Base-by-base conservation (phyloP, 257 asterid genomes). In the Solanum medicagineum region DNA sequence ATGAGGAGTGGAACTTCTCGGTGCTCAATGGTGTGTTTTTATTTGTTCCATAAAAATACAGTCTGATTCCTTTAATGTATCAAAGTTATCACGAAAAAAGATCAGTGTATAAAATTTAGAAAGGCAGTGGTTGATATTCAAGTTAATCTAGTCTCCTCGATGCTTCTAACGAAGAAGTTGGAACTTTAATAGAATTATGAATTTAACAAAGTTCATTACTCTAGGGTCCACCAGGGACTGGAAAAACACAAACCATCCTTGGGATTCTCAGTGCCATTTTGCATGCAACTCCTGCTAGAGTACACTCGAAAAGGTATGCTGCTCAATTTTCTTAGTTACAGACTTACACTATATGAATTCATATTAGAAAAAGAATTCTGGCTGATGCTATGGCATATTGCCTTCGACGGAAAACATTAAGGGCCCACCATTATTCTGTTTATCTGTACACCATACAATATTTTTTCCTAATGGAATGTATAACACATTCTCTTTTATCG, bases 191-290 rank as follows among this genome's bases (percentile, higher is more conserved):
- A 54, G 42, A 68, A 81, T 65, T 79, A 85, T 69, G 85, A 74
- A 68, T 86, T 86, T 92, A 90, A 92, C 87, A 42, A 42, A 68
- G 69, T 84, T 66, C 83, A 84, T 90, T 75, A 88, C 89, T 91
- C 55, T 90, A 97, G 98, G 99, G 98, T 1, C 99, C 99, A 86
- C 98, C 99, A 81, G 99, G 99, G 74, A 97, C 98, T 42, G 99
- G 99, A 85, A 97, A 97, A 90, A 97, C 99, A 22, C 99, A 95
- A 87, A 97, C 99, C 85, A 95, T 97, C 86, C 98, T 97, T 87
- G 99, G 99, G 87, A 81, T 97, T 47, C 98, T 97, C 79, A 92
- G 98, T 91, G 95, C 99, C 85, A 92, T 97, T 89, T 90, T 95
- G 92, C 99, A 97, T 90, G 97, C 99, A 85, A 94, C 97, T 85